phyloP scores from a whole-genome alignment of 2,329 filamentous ascomycete species.

The Aspergillus intermedius region DNA sequence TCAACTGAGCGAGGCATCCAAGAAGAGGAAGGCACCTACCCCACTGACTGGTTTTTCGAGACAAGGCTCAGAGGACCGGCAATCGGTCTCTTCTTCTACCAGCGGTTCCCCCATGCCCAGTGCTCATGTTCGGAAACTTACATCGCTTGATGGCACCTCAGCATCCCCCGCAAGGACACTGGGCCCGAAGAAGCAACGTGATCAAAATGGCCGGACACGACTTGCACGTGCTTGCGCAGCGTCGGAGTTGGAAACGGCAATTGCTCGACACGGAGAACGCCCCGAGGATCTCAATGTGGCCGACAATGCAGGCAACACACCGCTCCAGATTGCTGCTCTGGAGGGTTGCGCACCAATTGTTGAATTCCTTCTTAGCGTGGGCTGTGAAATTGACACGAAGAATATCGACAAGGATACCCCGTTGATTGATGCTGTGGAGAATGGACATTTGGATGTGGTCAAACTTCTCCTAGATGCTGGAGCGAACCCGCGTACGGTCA shows the following conservation, averaged over 20 bases:
- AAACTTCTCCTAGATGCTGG: conserved; percentile 76
- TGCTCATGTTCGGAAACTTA: conserved; percentile 35
- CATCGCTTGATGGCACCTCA: conserved; percentile 38
- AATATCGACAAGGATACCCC: conserved; percentile 82
- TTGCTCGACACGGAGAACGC: conserved; percentile 65
- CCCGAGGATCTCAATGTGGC: conserved; percentile 83
- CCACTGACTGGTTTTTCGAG: conserved; percentile 36
- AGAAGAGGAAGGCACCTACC: conserved; percentile 36
- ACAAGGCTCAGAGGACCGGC: conserved; percentile 41
- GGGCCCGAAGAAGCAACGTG: conserved; percentile 73
- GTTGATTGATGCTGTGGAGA: conserved; percentile 91
- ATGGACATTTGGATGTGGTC: conserved; percentile 84
- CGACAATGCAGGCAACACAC: conserved; percentile 94
- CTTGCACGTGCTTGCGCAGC: conserved; percentile 85
- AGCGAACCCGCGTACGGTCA: conserved; percentile 84
- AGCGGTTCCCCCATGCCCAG: conserved; percentile 40
- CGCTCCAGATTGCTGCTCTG: conserved; percentile 84
- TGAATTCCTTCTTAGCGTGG: conserved; percentile 73
- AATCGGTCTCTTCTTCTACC: conserved; percentile 39
- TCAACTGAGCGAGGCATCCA: conserved; percentile 17
- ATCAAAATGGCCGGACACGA: conserved; percentile 85
- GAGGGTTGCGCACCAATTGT: conserved; percentile 84
- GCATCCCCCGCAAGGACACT: conserved; percentile 62
- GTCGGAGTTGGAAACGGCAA: conserved; percentile 73
- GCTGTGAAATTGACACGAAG: conserved; percentile 76